Evolutionary conservation across 345 rosid genomes (phyloP).

Genomic region (Pugionium dolabratum): DNA sequence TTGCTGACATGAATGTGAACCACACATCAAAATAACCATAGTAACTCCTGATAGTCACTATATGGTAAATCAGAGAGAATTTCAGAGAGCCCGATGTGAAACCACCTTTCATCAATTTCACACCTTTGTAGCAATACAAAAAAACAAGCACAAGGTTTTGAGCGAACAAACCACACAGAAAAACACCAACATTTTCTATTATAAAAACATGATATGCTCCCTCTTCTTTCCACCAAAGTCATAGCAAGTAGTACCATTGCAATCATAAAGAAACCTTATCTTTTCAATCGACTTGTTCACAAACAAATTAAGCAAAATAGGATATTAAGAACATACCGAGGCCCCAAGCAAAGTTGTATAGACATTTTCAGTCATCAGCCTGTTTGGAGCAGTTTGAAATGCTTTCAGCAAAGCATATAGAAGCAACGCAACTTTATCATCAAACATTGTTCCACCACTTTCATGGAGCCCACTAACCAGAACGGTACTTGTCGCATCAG

Average conservation of each 20-base stretch:
- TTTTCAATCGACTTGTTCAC: background rate
- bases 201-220: conserved; percentile 17
- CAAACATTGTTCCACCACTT: conserved; percentile 85
- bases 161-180: conserved; percentile 15
- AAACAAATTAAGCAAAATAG: conserved; percentile 6
- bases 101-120: conserved; percentile 27
- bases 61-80: conserved; percentile 8
- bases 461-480: conserved; percentile 66
- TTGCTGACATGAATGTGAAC: conserved; percentile 18
- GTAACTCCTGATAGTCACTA: conserved; percentile 13
- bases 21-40: conserved; percentile 22
- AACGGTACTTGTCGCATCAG: conserved; percentile 63
- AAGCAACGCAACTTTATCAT: conserved; percentile 89
- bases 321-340: conserved; percentile 62
- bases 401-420: conserved; percentile 91
- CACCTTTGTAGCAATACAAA: conserved; percentile 13
- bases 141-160: conserved; percentile 13
- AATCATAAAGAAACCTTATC: conserved; percentile 25
- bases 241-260: conserved; percentile 13
- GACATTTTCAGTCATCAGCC: conserved; percentile 83
- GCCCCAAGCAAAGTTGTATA: conserved; percentile 92
- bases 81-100: background rate
- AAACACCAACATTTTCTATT: conserved; percentile 12
- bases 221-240: conserved; percentile 23
- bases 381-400: conserved; percentile 89